These are phyloP conservation scores for Podospora appendiculata DNA, from an alignment of 495 filamentous ascomycete genomes.

Conservation along the genomic window DNA sequence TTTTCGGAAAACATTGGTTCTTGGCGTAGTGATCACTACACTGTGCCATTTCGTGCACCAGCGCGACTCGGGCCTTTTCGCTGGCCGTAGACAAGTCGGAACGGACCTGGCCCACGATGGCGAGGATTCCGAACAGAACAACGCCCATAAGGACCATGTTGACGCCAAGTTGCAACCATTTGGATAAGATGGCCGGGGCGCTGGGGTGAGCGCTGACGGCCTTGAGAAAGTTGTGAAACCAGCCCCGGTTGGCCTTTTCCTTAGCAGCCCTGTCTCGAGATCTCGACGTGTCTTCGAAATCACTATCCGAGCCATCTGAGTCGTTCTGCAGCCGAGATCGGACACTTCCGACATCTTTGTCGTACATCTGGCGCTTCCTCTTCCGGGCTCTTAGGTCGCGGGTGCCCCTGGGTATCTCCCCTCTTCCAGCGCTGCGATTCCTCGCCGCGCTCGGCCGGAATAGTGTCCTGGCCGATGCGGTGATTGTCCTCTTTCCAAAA, in stretches of 20 bases:
- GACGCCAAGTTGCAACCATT: conserved; percentile 73
- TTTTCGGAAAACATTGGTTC: conserved; percentile 59
- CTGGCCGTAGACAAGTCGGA: conserved; percentile 67
- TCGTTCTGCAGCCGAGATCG: conserved; percentile 36
- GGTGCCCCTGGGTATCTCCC: conserved; percentile 28
- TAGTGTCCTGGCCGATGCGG: conserved; percentile 25
- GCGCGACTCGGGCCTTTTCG: conserved; percentile 50
- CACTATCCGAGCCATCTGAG: conserved; percentile 50
- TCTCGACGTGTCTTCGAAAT: conserved; percentile 16
- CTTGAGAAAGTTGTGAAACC: conserved; percentile 52
- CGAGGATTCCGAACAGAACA: conserved; percentile 62
- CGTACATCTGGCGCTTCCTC: conserved; percentile 32
- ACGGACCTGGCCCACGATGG: conserved; percentile 61
- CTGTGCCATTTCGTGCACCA: conserved; percentile 62
- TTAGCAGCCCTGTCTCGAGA: conserved; percentile 25
- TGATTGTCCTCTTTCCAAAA: conserved; percentile 29
- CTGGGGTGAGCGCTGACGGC: conserved; percentile 72
- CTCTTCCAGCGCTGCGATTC: conserved; percentile 40
- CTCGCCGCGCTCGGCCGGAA: conserved; percentile 32
- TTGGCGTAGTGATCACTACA: conserved; percentile 63
- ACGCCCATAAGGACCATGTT: conserved; percentile 64
- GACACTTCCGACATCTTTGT: conserved; percentile 35
- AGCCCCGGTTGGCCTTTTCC: conserved; percentile 9
- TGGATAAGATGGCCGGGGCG: conserved; percentile 78
- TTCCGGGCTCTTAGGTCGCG: conserved; percentile 36